Conservation (phyloP, 2,329 filamentous ascomycete genomes). For the Ophiocordyceps camponoti-saundersi region DNA sequence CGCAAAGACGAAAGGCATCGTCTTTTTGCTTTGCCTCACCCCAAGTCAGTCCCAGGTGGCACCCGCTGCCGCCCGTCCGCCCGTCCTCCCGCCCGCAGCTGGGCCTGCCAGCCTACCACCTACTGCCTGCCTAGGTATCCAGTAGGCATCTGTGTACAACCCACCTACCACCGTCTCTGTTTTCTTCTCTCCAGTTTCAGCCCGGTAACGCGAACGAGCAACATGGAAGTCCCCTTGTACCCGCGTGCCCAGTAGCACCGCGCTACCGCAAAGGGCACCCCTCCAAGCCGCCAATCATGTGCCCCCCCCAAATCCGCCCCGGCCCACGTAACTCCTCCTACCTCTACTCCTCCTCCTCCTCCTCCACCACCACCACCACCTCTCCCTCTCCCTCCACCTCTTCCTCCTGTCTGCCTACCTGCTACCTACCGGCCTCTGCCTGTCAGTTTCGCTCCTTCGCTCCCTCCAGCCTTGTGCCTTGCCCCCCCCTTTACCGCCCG, state of each 20-base stretch:
- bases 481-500: neutral
- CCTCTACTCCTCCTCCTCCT: too few relatives aligned
- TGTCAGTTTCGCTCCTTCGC: slow-evolving; percentile 6
- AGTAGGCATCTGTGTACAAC: neutral
- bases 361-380: too few relatives aligned
- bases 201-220: neutral
- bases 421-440: too few relatives aligned
- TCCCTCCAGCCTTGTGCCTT: slow-evolving; percentile 4
- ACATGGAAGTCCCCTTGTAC: neutral
- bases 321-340: neutral
- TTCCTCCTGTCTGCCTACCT: too few relatives aligned
- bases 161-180: neutral
- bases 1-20: neutral
- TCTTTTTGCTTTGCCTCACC: neutral
- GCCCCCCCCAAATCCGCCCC: slow-evolving; percentile 1
- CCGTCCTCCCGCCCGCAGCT: neutral
- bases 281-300: slow-evolving; percentile 15
- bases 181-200: neutral
- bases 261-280: neutral
- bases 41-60: neutral
- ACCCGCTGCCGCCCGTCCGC: neutral
- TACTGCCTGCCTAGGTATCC: neutral
- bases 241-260: neutral
- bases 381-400: too few relatives aligned
- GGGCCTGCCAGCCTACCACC: too few relatives aligned